Evolutionary conservation across 2,329 filamentous ascomycete genomes (phyloP), one percentile per base, ranked within the genome.

Genomic region (Eutypella sp.): DNA sequence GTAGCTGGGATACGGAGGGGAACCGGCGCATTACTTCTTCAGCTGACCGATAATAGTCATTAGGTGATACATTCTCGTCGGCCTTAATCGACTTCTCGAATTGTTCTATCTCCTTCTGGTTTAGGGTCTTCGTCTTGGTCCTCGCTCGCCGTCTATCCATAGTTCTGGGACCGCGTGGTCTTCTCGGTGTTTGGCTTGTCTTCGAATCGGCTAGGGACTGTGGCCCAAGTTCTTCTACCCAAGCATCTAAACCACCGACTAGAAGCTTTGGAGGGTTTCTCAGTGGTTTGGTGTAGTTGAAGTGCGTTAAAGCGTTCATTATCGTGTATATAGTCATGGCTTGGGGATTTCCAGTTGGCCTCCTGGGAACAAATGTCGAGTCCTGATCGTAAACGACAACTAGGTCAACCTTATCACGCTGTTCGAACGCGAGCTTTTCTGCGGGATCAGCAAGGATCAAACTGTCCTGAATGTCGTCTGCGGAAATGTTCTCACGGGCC

Each of bases 311-410:
- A 1, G 92, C 90, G 51, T 89, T 84, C 58, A 86, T 82, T 11
- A 99, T 72, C 15, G 83, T 83, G 52, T 83, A 74, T 18, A 96
- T 66, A n/a, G 82, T 79, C 59, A 58, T 69, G 64, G 66, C 76
- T 60, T 65, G 67, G 55, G 64, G 55, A 43, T 64, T 65, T 54
- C 62, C 44, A 54, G 63, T 50, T 57, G 57, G 46, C 52, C 47
- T 48, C 54, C 51, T 53, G 43, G 58, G 65, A 18, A 95, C 57
- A 52, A 71, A 54, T 66, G 77, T 47, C 59, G 87, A 74, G 62
- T 76, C 50, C 53, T 92, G 79, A 63, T 99, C 90, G 63, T 97
- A 95, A 58, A 95, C 93, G 0, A 99, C 87, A 10, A 99, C 79
- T 36, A 96, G 68, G 54, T 97, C 90, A 57, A 87, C 96, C 46